A percentile compares a stretch with the other conserved stretches of the same genome.
These are phyloP conservation scores for Fusarium nodosum DNA, from an alignment of 2,329 filamentous ascomycete genomes.

Conservation along the genomic window DNA sequence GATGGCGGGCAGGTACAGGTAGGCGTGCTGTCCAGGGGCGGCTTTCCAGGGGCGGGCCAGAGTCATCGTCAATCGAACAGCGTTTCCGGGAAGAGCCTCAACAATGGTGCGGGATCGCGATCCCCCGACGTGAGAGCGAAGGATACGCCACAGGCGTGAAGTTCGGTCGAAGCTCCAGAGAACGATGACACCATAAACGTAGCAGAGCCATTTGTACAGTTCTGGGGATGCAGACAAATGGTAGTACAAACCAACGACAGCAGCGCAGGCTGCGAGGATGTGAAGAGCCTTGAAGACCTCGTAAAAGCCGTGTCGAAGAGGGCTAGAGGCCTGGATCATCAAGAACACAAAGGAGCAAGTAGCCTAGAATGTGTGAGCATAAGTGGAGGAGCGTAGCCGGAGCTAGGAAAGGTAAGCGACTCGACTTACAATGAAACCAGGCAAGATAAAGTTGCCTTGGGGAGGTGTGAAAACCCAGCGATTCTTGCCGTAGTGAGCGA, in stretches of 20 bases:
- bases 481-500: slow-evolving; percentile 67
- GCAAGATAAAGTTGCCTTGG: slow-evolving; percentile 65
- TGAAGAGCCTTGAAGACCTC: slow-evolving; percentile 82
- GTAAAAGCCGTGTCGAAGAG: slow-evolving; percentile 82
- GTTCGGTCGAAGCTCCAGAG: slow-evolving; percentile 76
- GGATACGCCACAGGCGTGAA: slow-evolving; percentile 69
- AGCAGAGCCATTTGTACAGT: slow-evolving; percentile 62
- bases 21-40: slow-evolving; percentile 81
- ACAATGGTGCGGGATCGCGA: slow-evolving; percentile 78
- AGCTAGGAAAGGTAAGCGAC: neutral
- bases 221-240: slow-evolving; percentile 68
- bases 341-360: slow-evolving; percentile 73
- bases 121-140: slow-evolving; percentile 75
- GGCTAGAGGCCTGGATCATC: slow-evolving; percentile 76
- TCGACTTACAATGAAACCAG: slow-evolving; percentile 72
- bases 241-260: slow-evolving; percentile 75
- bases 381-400: slow-evolving; percentile 4
- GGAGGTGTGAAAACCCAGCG: slow-evolving; percentile 62
- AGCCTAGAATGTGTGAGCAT: slow-evolving; percentile 58
- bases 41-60: slow-evolving; percentile 84
- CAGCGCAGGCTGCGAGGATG: slow-evolving; percentile 71
- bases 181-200: slow-evolving; percentile 72
- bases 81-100: slow-evolving; percentile 82
- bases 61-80: slow-evolving; percentile 78
- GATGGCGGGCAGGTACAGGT: slow-evolving; percentile 81